Percentiles rank a stretch among this genome's conserved stretches.
Evolutionary conservation across 2,329 filamentous ascomycete species (phyloP).

Genomic region (Phyllosticta paracitricarpa): DNA sequence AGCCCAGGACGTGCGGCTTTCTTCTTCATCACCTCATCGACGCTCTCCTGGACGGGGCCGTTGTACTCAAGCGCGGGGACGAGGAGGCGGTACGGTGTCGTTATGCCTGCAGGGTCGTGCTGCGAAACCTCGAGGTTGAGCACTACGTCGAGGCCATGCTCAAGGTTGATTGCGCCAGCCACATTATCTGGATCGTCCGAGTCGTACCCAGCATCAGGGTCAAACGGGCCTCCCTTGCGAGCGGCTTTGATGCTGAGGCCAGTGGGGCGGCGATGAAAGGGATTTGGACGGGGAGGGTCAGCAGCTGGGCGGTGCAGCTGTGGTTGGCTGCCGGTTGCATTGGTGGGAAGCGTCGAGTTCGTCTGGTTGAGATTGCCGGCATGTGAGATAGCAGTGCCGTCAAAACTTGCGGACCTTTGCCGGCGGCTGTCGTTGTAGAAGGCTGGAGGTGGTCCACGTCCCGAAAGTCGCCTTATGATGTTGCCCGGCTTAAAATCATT

Average conservation of each 20-base stretch:
- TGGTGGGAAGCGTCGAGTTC: background rate
- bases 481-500: conserved; percentile 28
- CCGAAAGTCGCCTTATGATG: conserved; percentile 33
- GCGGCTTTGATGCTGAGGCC: conserved; percentile 31
- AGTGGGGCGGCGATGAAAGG: conserved; percentile 37
- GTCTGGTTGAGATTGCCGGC: conserved; percentile 9
- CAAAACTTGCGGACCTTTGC: conserved; percentile 13
- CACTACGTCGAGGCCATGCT: conserved; percentile 76
- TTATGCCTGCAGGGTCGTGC: conserved; percentile 78
- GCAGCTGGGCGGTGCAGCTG: conserved; percentile 3
- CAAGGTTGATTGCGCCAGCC: conserved; percentile 53
- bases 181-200: conserved; percentile 10
- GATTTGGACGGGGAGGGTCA: conserved; percentile 22
- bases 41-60: conserved; percentile 20
- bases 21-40: background rate
- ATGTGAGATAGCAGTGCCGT: background rate
- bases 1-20: background rate
- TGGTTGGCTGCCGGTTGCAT: background rate
- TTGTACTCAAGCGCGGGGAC: conserved; percentile 61
- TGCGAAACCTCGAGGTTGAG: conserved; percentile 84
- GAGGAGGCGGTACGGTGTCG: conserved; percentile 74
- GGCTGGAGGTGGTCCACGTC: conserved; percentile 23
- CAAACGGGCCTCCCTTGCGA: conserved; percentile 17
- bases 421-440: conserved; percentile 20
- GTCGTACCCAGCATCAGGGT: background rate